phyloP scores from a whole-genome alignment of 176 grass and related monocot genomes.

The Coix lacrymajobi region DNA sequence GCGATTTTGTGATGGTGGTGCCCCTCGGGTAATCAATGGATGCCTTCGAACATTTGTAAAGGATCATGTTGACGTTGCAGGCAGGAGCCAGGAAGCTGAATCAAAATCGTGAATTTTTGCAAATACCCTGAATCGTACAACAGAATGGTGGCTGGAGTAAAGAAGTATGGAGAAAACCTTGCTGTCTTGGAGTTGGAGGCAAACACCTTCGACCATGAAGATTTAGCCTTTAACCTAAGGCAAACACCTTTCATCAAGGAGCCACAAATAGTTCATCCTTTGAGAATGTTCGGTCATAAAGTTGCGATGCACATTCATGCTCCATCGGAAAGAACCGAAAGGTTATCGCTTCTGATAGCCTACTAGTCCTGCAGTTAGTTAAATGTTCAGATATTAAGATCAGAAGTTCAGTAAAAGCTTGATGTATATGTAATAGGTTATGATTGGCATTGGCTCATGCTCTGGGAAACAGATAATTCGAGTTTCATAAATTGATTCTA shows the following conservation, averaged over 20 bases:
- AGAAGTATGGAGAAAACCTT: not conserved
- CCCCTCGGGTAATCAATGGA: conserved; percentile 87
- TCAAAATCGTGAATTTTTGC: conserved; percentile 26
- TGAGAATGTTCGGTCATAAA: not conserved
- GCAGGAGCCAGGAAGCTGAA: conserved; percentile 17
- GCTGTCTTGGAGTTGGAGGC: not conserved
- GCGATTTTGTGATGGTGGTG: conserved; percentile 83
- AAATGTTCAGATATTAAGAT: not conserved
- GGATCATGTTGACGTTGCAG: conserved; percentile 20
- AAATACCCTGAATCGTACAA: not conserved
- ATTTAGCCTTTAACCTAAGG: conserved; percentile 1
- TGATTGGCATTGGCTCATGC: not conserved
- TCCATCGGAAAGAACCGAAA: not conserved
- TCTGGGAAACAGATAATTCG: not conserved
- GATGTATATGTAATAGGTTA: not conserved
- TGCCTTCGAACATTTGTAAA: conserved; percentile 88
- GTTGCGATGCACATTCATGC: not conserved
- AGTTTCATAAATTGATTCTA: not conserved
- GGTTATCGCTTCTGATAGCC: not conserved
- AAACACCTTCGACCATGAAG: not conserved
- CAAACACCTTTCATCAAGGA: not conserved
- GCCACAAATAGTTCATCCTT: not conserved
- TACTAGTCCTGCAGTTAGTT: not conserved
- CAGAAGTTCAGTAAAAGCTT: not conserved
- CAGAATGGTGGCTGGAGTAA: not conserved